A percentile compares a stretch with the other conserved stretches of the same genome.
phyloP scores from a whole-genome alignment of 371 early-diverging fungal species.

The Paraphysoderma sedebokerense region DNA sequence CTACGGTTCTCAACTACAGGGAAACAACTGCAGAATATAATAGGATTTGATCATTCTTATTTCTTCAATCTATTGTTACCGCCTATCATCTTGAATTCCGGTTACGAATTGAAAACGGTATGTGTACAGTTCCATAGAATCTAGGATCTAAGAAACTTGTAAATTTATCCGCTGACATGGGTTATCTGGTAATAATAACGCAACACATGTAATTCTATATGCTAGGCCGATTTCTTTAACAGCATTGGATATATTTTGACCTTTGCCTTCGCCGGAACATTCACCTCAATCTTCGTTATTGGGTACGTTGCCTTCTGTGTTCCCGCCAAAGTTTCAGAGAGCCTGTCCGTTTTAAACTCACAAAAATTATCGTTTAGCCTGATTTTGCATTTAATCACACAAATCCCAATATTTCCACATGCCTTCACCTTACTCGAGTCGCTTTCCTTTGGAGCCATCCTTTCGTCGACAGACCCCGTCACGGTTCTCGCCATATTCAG shows the following conservation, averaged over 20 bases:
- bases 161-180: background rate
- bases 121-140: background rate
- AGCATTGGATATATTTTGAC: constrained; percentile 72
- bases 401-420: constrained; percentile 48
- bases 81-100: constrained; percentile 88
- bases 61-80: constrained; percentile 91
- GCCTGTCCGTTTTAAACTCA: background rate
- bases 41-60: constrained; percentile 74
- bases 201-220: background rate
- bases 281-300: constrained; percentile 71
- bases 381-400: constrained; percentile 44
- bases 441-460: constrained; percentile 76
- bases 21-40: constrained; percentile 53
- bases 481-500: constrained; percentile 84
- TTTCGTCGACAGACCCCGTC: constrained; percentile 93
- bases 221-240: constrained; percentile 57
- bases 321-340: background rate
- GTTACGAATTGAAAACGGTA: constrained; percentile 76
- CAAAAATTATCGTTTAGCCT: constrained; percentile 5
- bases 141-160: background rate
- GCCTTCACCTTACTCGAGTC: constrained; percentile 64
- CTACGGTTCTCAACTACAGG: constrained; percentile 50
- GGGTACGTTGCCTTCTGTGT: constrained; percentile 19
- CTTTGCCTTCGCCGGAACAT: constrained; percentile 83
- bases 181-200: too few species aligned